Base-by-base conservation (phyloP, 2,329 filamentous ascomycete genomes). In the Pezicula radicicola region DNA sequence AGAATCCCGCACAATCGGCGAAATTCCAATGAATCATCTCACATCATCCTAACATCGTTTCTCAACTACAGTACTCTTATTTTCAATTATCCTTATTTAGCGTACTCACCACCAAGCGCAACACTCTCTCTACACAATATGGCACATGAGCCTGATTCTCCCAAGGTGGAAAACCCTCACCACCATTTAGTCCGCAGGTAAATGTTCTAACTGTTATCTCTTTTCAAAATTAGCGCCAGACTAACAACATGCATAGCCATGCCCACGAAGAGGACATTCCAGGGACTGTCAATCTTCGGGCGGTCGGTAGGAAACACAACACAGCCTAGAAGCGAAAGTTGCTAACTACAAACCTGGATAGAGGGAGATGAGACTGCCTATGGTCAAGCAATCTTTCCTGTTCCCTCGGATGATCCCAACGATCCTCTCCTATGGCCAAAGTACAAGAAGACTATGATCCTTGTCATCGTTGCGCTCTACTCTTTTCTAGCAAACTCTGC, bases 351-450 rank as follows among this genome's bases (percentile, higher is more conserved):
- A 42, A 41, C 49, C 7, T 16, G 18, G 41, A 50, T 51, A 72
- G 80, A 83, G 68, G 80, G 79, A 43, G 80, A 83, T 59, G 80
- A 83, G 57, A 80, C 79, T 1, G 79, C 70, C 0, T 80, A 80
- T 53, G 81, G 81, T 19, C 80, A 84, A 62, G 81, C 81, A 2
- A 70, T 84, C 3, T 84, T 78, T 57, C 81, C 81, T 1, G 80
- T 84, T 1, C 81, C 81, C 2, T 77, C 80, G 1, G 75, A 81
- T 50, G 80, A 84, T 58, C 81, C 81, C 1, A 84, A 84, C 53
- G 80, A 84, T 61, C 81, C 81, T 7, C 70, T 83, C 9, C 76
- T 80, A 71, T 84, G 81, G 81, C 63, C 77, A 2, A 69, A 66
- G 27, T 72, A 67, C 58, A 84, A 81, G 69, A 84, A 84, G 65